A percentile compares a stretch with the other conserved stretches of the same genome.
These are phyloP conservation scores for Bretschneidera sinensis DNA, from an alignment of 345 rosid genomes.

Conservation along the genomic window DNA sequence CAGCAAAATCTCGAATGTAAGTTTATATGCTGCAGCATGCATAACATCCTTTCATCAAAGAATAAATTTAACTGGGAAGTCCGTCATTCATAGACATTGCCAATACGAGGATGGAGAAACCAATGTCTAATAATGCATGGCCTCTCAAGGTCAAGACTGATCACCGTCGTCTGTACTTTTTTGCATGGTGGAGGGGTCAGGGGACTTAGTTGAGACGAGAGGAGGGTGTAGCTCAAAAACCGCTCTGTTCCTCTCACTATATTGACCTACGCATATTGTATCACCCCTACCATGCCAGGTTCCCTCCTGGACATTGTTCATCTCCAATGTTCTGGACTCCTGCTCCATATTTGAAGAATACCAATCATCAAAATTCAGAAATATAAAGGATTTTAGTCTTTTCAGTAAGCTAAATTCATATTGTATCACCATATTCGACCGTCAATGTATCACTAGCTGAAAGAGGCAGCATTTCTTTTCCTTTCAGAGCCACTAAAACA, in stretches of 20 bases:
- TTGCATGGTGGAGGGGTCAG: constrained; percentile 31
- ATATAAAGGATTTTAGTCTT: background rate
- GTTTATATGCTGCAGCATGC: too few species aligned
- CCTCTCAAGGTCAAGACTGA: constrained; percentile 11
- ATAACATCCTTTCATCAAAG: constrained; percentile 3
- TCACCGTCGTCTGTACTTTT: constrained; percentile 15
- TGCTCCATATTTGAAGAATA: constrained; percentile 24
- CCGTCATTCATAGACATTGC: background rate
- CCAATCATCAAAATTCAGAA: background rate
- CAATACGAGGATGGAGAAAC: background rate
- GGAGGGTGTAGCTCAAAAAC: constrained; percentile 46
- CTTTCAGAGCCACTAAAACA: background rate
- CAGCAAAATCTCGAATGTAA: background rate
- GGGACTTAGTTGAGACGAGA: constrained; percentile 33
- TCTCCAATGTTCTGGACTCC: constrained; percentile 92
- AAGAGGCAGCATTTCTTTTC: background rate
- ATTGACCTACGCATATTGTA: constrained; percentile 64
- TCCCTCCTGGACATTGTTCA: constrained; percentile 92
- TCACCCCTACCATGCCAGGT: constrained; percentile 96
- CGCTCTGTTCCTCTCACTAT: constrained; percentile 48
- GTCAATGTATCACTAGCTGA: background rate
- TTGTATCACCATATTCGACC: background rate
- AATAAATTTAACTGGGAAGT: background rate
- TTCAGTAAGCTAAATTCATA: background rate
- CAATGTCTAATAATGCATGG: background rate